These are phyloP conservation scores for Mycena kentingensis DNA, from an alignment of 768 basidiomycete genomes.

Conservation along the genomic window DNA sequence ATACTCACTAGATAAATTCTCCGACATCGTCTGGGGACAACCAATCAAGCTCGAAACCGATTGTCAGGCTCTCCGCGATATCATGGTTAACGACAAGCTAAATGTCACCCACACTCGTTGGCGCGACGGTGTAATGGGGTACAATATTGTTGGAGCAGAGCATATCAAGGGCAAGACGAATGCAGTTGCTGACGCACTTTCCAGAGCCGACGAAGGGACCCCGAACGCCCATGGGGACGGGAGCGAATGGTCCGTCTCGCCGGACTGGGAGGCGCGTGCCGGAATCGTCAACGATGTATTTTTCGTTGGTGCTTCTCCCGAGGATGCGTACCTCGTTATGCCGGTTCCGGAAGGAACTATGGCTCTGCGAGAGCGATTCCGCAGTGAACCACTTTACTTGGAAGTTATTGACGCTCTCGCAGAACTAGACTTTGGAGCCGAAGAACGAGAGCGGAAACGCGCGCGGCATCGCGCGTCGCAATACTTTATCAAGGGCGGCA, in stretches of 20 bases:
- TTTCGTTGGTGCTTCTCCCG: neutral
- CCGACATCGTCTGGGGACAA: conserved; percentile 28
- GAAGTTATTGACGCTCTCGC: conserved; percentile 5
- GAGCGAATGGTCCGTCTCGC: conserved; percentile 23
- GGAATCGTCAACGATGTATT: conserved; percentile 18
- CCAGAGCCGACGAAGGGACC: conserved; percentile 11
- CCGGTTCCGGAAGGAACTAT: neutral
- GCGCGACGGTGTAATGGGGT: conserved; percentile 30
- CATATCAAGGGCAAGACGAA: conserved; percentile 26
- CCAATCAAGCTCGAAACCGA: conserved; percentile 36
- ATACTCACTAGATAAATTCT: conserved; percentile 32
- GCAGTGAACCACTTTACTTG: conserved; percentile 5
- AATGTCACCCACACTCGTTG: conserved; percentile 33
- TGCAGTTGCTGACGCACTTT: conserved; percentile 24
- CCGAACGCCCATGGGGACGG: neutral
- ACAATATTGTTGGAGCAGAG: conserved; percentile 23
- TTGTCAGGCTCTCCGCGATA: conserved; percentile 34
- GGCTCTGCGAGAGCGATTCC: conserved; percentile 8
- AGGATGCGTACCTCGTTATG: neutral
- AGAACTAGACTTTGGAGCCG: conserved; percentile 15
- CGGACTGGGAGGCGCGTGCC: conserved; percentile 27
- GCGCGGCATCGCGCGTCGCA: conserved; percentile 5
- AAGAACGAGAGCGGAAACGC: neutral
- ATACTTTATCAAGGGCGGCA: conserved; percentile 5
- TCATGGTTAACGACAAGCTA: conserved; percentile 28